A percentile compares a stretch with the other conserved stretches of the same genome.
Conservation (phyloP, 2,329 filamentous ascomycete species). For the Ophiocordyceps camponoti-leonardi region DNA sequence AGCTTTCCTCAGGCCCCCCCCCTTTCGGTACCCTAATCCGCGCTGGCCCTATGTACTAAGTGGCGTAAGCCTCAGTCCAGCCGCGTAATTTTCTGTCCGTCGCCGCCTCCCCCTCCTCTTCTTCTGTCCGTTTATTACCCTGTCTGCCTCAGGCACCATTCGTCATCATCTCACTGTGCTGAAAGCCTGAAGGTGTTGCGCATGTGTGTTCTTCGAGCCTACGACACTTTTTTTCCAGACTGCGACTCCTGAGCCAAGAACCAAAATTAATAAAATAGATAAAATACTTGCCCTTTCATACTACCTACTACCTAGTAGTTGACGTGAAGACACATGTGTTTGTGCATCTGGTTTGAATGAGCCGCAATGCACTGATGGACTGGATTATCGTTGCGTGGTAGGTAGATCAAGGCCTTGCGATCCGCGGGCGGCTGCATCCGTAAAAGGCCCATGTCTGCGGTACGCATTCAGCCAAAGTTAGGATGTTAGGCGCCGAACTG, state of each 20-base stretch:
- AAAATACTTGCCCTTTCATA: no score
- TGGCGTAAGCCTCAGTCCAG: constrained; percentile 10
- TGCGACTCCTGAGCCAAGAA: no score
- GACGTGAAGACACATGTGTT: no score
- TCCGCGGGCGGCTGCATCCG: background rate
- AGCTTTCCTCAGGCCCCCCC: background rate
- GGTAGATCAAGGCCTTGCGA: background rate
- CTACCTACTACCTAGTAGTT: no score
- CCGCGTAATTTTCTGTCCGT: constrained; percentile 10
- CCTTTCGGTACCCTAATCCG: background rate
- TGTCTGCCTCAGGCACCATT: background rate
- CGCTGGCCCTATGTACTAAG: background rate
- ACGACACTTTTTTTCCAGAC: background rate
- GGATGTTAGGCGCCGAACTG: background rate
- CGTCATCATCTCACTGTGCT: background rate
- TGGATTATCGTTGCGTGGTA: background rate
- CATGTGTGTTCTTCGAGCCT: background rate
- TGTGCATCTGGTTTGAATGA: background rate
- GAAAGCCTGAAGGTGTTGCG: background rate
- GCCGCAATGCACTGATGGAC: background rate
- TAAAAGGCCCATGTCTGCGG: background rate
- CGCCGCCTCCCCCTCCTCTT: constrained; percentile 1
- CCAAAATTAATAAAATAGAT: no score
- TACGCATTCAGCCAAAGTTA: background rate
- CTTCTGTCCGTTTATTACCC: constrained; percentile 4